phyloP scores from a whole-genome alignment of 1,284 basidiomycete genomes.

The Puccinia polysora region DNA sequence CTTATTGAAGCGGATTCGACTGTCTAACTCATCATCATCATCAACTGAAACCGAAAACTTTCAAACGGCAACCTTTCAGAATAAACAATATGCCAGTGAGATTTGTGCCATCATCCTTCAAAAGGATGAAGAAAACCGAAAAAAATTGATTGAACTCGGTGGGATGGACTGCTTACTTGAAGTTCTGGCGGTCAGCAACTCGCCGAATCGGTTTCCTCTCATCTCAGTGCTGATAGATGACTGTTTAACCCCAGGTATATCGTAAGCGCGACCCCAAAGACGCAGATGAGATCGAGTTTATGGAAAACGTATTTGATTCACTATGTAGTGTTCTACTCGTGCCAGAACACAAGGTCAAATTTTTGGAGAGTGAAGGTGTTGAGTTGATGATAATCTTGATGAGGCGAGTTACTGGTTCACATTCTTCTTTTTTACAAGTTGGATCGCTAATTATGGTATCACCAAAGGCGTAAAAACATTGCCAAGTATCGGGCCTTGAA shows the following conservation, averaged over 20 bases:
- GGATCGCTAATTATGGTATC: not conserved
- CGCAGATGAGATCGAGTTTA: slow-evolving; percentile 88
- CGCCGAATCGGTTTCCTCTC: not conserved
- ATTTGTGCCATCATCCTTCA: slow-evolving; percentile 83
- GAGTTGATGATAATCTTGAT: slow-evolving; percentile 96
- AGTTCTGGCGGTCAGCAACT: slow-evolving; percentile 42
- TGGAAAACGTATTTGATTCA: slow-evolving; percentile 91
- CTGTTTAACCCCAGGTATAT: slow-evolving; percentile 72
- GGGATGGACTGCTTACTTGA: slow-evolving; percentile 39
- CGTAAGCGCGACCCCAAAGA: slow-evolving; percentile 73
- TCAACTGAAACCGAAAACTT: slow-evolving; percentile 44
- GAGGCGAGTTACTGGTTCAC: slow-evolving; percentile 75
- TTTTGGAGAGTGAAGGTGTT: slow-evolving; percentile 83
- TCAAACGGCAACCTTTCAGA: slow-evolving; percentile 48
- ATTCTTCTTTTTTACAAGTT: slow-evolving; percentile 30
- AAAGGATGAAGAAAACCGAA: slow-evolving; percentile 34
- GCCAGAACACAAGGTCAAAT: slow-evolving; percentile 65
- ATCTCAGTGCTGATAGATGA: not conserved
- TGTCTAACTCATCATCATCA: slow-evolving; percentile 57
- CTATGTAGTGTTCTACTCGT: slow-evolving; percentile 77
- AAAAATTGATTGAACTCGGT: slow-evolving; percentile 9
- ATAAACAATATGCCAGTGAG: slow-evolving; percentile 55
- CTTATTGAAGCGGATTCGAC: slow-evolving; percentile 72
- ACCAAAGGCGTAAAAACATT: slow-evolving; percentile 69
- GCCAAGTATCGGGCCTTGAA: slow-evolving; percentile 79